phyloP scores from a whole-genome alignment of 2,329 filamentous ascomycete genomes.

The Bertia moriformis region DNA sequence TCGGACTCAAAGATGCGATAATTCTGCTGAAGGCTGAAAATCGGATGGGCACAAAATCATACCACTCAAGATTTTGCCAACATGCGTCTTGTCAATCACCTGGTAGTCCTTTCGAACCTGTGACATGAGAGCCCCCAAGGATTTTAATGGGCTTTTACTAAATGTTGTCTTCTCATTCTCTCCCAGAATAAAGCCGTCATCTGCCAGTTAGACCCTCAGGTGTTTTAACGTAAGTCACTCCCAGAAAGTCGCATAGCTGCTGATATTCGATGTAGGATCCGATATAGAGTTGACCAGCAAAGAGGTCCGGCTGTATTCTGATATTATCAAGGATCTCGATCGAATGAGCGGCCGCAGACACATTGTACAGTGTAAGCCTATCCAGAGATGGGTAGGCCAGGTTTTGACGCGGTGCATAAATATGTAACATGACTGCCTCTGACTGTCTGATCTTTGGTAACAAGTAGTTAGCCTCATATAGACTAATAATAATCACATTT shows the following conservation, averaged over 20 bases:
- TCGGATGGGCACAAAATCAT: conserved; percentile 6
- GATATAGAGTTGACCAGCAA: conserved; percentile 55
- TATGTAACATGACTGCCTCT: background rate
- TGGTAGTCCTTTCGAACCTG: conserved; percentile 20
- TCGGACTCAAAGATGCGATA: too few species aligned
- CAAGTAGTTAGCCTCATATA: background rate
- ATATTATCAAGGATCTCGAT: conserved; percentile 11
- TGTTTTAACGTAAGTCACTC: conserved; percentile 22
- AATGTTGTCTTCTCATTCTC: conserved; percentile 1
- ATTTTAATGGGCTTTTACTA: conserved; percentile 16
- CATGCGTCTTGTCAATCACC: conserved; percentile 23
- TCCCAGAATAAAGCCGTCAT: conserved; percentile 19
- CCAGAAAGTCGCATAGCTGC: conserved; percentile 32
- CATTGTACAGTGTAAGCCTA: conserved; percentile 24
- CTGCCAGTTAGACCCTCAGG: conserved; percentile 16
- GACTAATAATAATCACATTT: conserved; percentile 2
- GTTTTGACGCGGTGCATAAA: conserved; percentile 14
- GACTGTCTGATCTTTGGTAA: background rate
- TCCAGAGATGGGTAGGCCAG: conserved; percentile 24
- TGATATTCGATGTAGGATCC: conserved; percentile 35
- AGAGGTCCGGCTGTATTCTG: conserved; percentile 41
- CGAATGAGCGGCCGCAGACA: conserved; percentile 10
- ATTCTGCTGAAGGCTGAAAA: too few species aligned
- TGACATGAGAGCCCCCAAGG: conserved; percentile 19
- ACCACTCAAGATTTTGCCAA: conserved; percentile 20